Evolutionary conservation across 1,139 yeast genomes (phyloP).

Genomic region (Geotrichum restrictum): DNA sequence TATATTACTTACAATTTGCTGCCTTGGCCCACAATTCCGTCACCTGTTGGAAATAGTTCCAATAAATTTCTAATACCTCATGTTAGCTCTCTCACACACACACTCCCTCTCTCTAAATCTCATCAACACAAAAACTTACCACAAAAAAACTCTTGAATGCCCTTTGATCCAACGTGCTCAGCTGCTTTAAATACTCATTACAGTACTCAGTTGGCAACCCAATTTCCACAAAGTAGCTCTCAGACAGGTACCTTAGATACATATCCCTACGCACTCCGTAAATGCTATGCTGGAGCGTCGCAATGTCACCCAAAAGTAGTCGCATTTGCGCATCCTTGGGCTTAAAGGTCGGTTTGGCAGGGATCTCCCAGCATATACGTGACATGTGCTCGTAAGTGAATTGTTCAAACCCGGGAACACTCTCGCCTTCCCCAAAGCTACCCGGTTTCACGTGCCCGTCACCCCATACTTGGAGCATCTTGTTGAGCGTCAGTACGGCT

Average conservation of each 20-base stretch:
- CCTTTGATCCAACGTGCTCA: slow-evolving; percentile 29
- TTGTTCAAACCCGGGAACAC: slow-evolving; percentile 65
- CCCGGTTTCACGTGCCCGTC: slow-evolving; percentile 60
- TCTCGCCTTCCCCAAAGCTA: slow-evolving; percentile 52
- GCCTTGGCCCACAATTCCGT: no score
- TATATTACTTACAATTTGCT: no score
- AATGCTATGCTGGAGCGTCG: slow-evolving; percentile 63
- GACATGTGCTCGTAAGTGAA: slow-evolving; percentile 66
- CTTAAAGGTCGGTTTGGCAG: slow-evolving; percentile 67
- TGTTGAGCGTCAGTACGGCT: slow-evolving; percentile 65
- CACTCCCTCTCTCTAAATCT: no score
- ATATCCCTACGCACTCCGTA: slow-evolving; percentile 40
- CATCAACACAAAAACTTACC: slow-evolving; percentile 16
- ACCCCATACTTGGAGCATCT: slow-evolving; percentile 65
- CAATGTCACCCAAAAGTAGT: slow-evolving; percentile 68
- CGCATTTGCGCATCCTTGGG: slow-evolving; percentile 76
- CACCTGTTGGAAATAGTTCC: no score
- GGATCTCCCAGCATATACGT: slow-evolving; percentile 70
- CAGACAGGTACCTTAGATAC: slow-evolving; percentile 31
- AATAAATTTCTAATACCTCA: background rate
- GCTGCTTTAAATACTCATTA: slow-evolving; percentile 31
- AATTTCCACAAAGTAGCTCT: slow-evolving; percentile 31
- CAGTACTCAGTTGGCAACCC: slow-evolving; percentile 34
- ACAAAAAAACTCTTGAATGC: slow-evolving; percentile 35
- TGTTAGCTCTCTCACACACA: background rate